phyloP scores from a whole-genome alignment of 805 yeast species.

The Wickerhamiella alocasiicola region DNA sequence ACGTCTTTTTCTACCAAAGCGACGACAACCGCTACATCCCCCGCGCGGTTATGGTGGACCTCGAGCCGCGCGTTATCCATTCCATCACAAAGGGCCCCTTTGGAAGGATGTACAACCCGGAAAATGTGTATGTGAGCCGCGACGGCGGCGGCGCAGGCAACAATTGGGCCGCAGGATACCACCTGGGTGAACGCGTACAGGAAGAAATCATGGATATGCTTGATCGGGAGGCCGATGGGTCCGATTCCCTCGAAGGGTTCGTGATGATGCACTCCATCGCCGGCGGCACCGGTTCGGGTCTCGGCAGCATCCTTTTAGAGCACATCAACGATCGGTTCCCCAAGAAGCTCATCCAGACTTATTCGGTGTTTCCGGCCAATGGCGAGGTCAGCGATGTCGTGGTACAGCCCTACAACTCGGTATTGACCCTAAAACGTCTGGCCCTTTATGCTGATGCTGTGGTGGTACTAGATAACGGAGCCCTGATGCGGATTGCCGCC shows the following conservation, averaged over 20 bases:
- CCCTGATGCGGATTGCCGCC: constrained; percentile 61
- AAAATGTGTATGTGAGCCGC: constrained; percentile 66
- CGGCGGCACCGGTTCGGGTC: constrained; percentile 97
- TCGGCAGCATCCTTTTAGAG: constrained; percentile 75
- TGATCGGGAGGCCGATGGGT: constrained; percentile 79
- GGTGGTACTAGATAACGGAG: constrained; percentile 84
- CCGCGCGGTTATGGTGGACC: constrained; percentile 68
- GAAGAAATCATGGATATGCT: constrained; percentile 73
- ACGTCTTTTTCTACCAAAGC: constrained; percentile 66
- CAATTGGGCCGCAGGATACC: constrained; percentile 87
- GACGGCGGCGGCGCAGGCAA: constrained; percentile 92
- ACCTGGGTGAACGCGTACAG: constrained; percentile 51
- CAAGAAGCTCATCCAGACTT: constrained; percentile 73
- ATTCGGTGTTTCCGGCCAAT: constrained; percentile 71
- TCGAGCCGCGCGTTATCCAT: constrained; percentile 74
- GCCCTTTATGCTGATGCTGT: constrained; percentile 78
- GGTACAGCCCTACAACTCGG: constrained; percentile 90
- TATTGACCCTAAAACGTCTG: constrained; percentile 67
- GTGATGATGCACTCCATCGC: constrained; percentile 90
- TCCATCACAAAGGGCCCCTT: constrained; percentile 41
- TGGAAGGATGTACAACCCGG: constrained; percentile 63
- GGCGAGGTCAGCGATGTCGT: constrained; percentile 89
- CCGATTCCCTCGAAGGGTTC: constrained; percentile 83
- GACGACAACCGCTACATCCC: constrained; percentile 77
- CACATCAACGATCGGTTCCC: constrained; percentile 66